Base-by-base conservation (phyloP, 371 early-diverging fungal species). In the Lichtheimia ramosa region DNA sequence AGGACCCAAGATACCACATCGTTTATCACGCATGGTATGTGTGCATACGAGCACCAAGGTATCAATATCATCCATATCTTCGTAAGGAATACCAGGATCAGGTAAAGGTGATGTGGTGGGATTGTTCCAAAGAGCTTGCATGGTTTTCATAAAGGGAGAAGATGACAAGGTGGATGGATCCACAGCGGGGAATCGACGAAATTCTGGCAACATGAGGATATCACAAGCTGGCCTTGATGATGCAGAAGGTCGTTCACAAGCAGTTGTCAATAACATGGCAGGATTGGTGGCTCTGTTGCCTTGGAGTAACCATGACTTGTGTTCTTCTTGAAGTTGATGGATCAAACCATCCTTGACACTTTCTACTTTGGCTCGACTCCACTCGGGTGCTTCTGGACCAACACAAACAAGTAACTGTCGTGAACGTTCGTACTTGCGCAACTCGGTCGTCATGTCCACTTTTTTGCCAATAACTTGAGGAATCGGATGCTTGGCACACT, bases 331-430 rank as follows among this genome's bases (percentile, higher is more conserved):
- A 12, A 49, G 14, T 3, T 54, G 49, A 42, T 54, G 43, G 5
- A 73, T 50, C 28, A 65, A 21, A 13, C 68, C 69, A 2, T 62
- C 74, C 42, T 67, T 62, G 12, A 72, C 60, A 0, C 70, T 49
- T 24, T 77, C 75, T 4, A 77, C 77, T 51, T 81, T 75, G 40
- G 76, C 64, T 18, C 71, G 62, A 5, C 54, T 54, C 81, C 81
- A 81, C 55, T 81, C 81, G 15, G 62, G 48, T 3, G 65, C 77
- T 13, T 77, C 64, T 15, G 43, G 54, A 14, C 81, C 81, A 2
- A 77, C 68, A 51, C 78, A 81, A 2, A 62, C 73, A 14, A 77
- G 68, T 21, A 81, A n/a, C 54, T 81, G 81, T 5, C 76, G 70
- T 3, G 63, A 40, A 18, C 63, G 56, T 15, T 52, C 13, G 8